Base-by-base conservation (phyloP, 2,329 filamentous ascomycete species). In the Bipolaris victoriae region DNA sequence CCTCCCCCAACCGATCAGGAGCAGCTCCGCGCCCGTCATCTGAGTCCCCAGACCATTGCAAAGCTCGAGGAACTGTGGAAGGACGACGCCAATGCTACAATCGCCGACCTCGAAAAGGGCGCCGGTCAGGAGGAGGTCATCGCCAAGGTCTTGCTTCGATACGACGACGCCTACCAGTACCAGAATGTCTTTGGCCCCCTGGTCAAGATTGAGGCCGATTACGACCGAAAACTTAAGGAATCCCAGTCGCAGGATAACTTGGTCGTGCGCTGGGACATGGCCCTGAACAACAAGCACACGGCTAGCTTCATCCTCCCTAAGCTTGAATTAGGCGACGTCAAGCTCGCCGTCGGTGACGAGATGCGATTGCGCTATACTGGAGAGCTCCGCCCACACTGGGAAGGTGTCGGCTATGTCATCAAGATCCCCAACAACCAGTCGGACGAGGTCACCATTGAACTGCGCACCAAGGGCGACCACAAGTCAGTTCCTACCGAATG, bases 401-500 rank as follows among this genome's bases (percentile, higher is more conserved):
- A 99, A 76, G 95, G 95, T 36, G 95, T 99, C 33, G 95, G 95
- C 63, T 99, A 99, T 77, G 95, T 99, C 60, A 93, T 98, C 81
- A 99, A 99, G 81, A 98, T 99, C 58, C 96, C 95, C 20, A 98
- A 99, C 83, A 98, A 98, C 78, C 92, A 97, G 80, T 97, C 93
- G 13, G 95, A 99, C 71, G 94, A 99, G 76, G 95, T 99, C 50
- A 96, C 90, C 9, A 90, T 99, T 63, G 95, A 99, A 76, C 81
- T 99, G 73, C 90, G 95, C 66, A 92, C 95, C 70, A 94, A 95
- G 62, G 93, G 92, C 60, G 96, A 96, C 74, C 93, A 98, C 80
- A 98, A 98, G 78, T 91, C 90, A 26, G 91, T 98, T 1, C 95
- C 95, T 0, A 97, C 92, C 0, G 94, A 99, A 71, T 95, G 94